Percentiles rank a stretch among this genome's conserved stretches.
These are phyloP conservation scores for Trichoderma hamatum DNA, from an alignment of 2,329 filamentous ascomycete genomes.

Conservation along the genomic window DNA sequence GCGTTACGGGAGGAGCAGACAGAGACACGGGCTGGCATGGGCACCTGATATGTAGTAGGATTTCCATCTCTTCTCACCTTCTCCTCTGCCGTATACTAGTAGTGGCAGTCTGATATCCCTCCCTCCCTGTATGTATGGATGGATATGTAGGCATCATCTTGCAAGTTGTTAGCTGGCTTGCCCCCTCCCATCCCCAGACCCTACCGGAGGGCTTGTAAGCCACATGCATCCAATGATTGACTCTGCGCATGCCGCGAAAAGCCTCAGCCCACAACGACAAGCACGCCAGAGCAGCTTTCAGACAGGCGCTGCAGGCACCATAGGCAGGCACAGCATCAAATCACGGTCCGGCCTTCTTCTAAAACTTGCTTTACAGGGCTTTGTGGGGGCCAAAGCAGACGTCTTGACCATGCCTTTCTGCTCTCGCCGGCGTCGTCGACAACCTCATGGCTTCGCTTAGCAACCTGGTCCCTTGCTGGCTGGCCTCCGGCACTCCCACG, in stretches of 20 bases:
- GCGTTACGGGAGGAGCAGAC: background rate
- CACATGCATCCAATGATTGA: slow-evolving; percentile 20
- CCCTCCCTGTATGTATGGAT: background rate
- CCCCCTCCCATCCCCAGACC: background rate
- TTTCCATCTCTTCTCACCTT: background rate
- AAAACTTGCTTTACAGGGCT: background rate
- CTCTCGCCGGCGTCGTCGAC: slow-evolving; percentile 1
- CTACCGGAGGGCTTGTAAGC: slow-evolving; percentile 2
- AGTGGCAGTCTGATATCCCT: too few relatives aligned
- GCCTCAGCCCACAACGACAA: slow-evolving; percentile 15
- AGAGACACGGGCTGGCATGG: background rate
- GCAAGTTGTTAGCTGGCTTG: slow-evolving; percentile 6
- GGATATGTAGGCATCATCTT: background rate
- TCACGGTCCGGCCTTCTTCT: slow-evolving; percentile 1
- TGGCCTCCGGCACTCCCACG: slow-evolving; percentile 12
- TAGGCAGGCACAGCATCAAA: slow-evolving; percentile 17
- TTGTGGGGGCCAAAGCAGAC: slow-evolving; percentile 12
- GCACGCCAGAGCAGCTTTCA: slow-evolving; percentile 6
- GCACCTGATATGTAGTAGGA: background rate
- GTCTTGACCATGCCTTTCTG: background rate
- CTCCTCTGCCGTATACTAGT: background rate
- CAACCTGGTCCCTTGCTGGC: slow-evolving; percentile 2
- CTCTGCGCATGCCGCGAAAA: slow-evolving; percentile 15
- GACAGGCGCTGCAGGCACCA: slow-evolving; percentile 13
- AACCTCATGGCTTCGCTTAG: slow-evolving; percentile 22